Evolutionary conservation across 2,329 filamentous ascomycete species (phyloP), one percentile per base, ranked within the genome.

Genomic region (Alternaria triticina): DNA sequence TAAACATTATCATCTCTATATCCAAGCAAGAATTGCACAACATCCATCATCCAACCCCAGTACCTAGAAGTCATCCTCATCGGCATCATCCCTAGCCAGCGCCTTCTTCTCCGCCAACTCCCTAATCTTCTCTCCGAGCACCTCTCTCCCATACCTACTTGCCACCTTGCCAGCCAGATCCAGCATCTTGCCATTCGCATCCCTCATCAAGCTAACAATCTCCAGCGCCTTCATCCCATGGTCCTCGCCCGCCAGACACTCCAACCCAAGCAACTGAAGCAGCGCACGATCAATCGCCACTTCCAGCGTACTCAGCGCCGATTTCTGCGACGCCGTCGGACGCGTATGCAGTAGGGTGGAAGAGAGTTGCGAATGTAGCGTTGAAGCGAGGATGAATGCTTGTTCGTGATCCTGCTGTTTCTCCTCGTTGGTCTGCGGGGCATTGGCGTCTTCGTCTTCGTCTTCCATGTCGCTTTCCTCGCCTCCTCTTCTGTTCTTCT

Each of bases 221-320:
- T 99, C 96, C 36, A 99, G 83, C 1, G 95, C 95, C 70, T 95
- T 93, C 93, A 97, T 97, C 6, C 94, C 95, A 28, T 91, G 86
- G 67, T 98, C 94, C 79, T 99, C 96, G 47, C 94, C 93, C 70
- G 96, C 93, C 63, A 94, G 89, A 78, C 96, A 99, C 83, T 98
- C 96, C 7, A 91, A 84, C 3, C 93, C 94, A 75, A 99, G 84
- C 77, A 98, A 86, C 83, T 97, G 94, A 67, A 99, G 83, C 54
- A 99, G 84, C 46, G 91, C 89, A 83, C 97, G 97, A 83, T 99
- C 94, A 40, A 97, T 88, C 47, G 96, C 93, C 47, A 96, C 83
- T 79, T 97, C 92, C 59, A 93, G 86, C 43, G 88, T 86, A 13
- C 88, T 86, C 13, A 97, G 86, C 49, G 89, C 86, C 1, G 85